phyloP scores from a whole-genome alignment of 208 protist genomes.

The Histomonas meleagridis region DNA sequence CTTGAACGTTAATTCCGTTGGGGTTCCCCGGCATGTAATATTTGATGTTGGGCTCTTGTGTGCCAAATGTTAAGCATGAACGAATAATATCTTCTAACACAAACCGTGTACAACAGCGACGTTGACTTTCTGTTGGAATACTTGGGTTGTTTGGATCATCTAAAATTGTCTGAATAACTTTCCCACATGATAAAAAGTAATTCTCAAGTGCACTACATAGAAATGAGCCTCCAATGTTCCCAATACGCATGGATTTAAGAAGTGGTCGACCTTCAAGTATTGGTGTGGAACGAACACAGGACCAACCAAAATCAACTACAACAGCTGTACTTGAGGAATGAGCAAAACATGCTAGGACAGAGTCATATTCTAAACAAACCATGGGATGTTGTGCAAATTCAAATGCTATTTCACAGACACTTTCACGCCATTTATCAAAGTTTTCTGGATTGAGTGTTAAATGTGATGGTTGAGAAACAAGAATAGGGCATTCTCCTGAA shows the following conservation, averaged over 20 bases:
- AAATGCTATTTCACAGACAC: neutral
- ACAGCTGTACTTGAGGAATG: neutral
- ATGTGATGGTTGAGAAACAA: neutral
- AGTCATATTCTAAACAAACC: neutral
- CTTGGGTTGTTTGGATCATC: too few species aligned
- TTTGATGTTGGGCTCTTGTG: neutral
- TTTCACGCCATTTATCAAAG: neutral
- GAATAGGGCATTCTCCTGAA: neutral
- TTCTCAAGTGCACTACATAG: neutral
- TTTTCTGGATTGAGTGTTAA: neutral
- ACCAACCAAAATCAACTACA: slow-evolving; percentile 31
- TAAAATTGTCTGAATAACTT: neutral
- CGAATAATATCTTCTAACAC: neutral
- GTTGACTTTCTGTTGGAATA: neutral
- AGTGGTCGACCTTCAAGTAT: neutral
- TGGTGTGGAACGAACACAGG: neutral
- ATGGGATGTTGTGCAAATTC: neutral
- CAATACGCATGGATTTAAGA: neutral
- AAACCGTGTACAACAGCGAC: neutral
- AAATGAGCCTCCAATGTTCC: neutral
- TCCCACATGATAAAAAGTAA: neutral
- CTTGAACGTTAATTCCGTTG: neutral
- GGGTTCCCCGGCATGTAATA: neutral
- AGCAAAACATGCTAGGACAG: neutral
- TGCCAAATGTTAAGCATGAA: neutral